phyloP scores from a whole-genome alignment of 2,329 filamentous ascomycete genomes.

The Claviceps sp. region DNA sequence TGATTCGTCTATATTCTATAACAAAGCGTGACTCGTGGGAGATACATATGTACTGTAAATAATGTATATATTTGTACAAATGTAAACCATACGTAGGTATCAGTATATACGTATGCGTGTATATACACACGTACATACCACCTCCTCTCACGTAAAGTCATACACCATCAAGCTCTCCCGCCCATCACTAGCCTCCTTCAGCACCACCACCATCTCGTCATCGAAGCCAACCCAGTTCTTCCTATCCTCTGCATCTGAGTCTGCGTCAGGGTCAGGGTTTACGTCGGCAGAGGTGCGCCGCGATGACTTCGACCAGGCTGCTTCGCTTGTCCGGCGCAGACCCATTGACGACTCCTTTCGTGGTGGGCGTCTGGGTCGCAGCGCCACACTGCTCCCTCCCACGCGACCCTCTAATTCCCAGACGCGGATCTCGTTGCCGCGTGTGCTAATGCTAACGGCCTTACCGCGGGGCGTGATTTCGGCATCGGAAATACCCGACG shows the following conservation, averaged over 20 bases:
- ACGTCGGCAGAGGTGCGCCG: slow-evolving; percentile 10
- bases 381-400: slow-evolving; percentile 38
- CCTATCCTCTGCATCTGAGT: slow-evolving; percentile 32
- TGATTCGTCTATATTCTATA: no score
- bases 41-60: no score
- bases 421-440: slow-evolving; percentile 68
- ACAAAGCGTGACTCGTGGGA: no score
- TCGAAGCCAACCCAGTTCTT: slow-evolving; percentile 73
- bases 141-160: slow-evolving; percentile 51
- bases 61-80: neutral
- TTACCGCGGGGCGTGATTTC: slow-evolving; percentile 76
- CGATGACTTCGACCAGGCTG: neutral
- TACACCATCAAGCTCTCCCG: slow-evolving; percentile 69
- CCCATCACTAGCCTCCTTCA: slow-evolving; percentile 56
- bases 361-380: slow-evolving; percentile 24
- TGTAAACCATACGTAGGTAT: neutral
- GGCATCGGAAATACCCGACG: slow-evolving; percentile 74
- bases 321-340: neutral
- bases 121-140: no score
- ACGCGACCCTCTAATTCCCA: slow-evolving; percentile 77
- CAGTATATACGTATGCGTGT: neutral
- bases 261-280: no score
- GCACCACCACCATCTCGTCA: slow-evolving; percentile 79
- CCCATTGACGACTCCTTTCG: slow-evolving; percentile 6
- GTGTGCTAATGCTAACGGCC: slow-evolving; percentile 73